Conservation (phyloP, 108 stramenopile species). For the Cyclotella atomus region DNA sequence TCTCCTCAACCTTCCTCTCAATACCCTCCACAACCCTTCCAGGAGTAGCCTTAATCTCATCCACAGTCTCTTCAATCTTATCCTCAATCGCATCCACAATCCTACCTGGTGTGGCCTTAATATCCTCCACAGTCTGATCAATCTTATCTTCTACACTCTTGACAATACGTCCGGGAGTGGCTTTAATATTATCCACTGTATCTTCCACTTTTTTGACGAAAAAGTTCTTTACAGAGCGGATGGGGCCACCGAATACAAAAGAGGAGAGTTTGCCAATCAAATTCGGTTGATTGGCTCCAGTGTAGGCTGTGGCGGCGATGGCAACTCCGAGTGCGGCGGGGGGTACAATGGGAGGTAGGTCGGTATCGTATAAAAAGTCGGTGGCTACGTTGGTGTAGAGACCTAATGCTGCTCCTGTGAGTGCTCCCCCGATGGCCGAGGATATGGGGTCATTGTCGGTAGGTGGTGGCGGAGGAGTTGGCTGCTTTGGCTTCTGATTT, state of each 20-base stretch:
- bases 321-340: constrained; percentile 46
- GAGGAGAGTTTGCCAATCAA: constrained; percentile 48
- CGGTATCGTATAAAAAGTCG: constrained; percentile 27
- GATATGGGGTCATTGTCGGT: background rate
- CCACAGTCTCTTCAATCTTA: constrained; percentile 58
- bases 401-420: constrained; percentile 36
- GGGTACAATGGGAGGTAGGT: constrained; percentile 48
- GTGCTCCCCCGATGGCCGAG: constrained; percentile 52
- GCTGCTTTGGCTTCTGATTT: constrained; percentile 11
- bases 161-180: constrained; percentile 36
- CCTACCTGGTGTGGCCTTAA: constrained; percentile 52
- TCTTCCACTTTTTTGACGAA: constrained; percentile 33
- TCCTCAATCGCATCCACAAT: constrained; percentile 51
- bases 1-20: constrained; percentile 59
- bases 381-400: constrained; percentile 35
- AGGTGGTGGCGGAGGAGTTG: constrained; percentile 19
- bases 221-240: constrained; percentile 20
- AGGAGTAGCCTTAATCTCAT: constrained; percentile 77
- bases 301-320: constrained; percentile 44
- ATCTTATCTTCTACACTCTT: constrained; percentile 49
- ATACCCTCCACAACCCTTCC: constrained; percentile 63
- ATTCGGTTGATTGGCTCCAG: constrained; percentile 40
- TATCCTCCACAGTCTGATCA: constrained; percentile 62
- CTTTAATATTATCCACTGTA: constrained; percentile 36
- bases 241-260: constrained; percentile 49